A percentile compares a stretch with the other conserved stretches of the same genome.
phyloP scores from a whole-genome alignment of 2,329 filamentous ascomycete genomes.

The Hymenoscyphus repandus region DNA sequence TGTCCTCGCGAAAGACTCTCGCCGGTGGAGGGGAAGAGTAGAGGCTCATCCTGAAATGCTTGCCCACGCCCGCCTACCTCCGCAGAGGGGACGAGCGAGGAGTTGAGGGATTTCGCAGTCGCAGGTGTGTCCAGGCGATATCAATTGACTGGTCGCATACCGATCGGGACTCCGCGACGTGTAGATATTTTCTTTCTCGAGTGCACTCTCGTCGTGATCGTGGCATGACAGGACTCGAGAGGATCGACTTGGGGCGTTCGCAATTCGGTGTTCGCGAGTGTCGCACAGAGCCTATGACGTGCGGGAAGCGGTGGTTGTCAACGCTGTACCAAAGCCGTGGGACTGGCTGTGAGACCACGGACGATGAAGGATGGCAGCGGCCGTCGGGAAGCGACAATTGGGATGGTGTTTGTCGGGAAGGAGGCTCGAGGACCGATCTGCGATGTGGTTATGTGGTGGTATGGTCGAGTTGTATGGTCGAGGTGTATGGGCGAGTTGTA shows the following conservation, averaged over 20 bases:
- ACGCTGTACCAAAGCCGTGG: neutral
- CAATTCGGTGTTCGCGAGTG: conserved; percentile 12
- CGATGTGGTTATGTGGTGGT: too few relatives aligned
- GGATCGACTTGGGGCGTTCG: neutral
- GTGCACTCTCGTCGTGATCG: conserved; percentile 17
- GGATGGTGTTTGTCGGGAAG: neutral
- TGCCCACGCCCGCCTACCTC: conserved; percentile 30
- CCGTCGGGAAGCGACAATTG: neutral
- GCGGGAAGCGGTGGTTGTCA: neutral
- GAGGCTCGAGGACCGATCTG: too few relatives aligned
- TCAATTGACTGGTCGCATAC: conserved; percentile 18
- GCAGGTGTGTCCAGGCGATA: neutral
- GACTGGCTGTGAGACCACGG: neutral
- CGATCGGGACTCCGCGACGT: conserved; percentile 16
- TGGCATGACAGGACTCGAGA: conserved; percentile 24
- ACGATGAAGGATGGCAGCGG: neutral
- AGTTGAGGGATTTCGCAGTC: conserved; percentile 22
- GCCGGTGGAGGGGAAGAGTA: conserved; percentile 41
- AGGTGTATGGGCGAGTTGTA: too few relatives aligned
- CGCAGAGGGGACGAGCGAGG: conserved; percentile 32
- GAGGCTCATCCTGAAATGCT: conserved; percentile 42
- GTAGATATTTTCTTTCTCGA: conserved; percentile 4
- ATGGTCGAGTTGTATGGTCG: too few relatives aligned
- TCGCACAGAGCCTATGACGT: conserved; percentile 16
- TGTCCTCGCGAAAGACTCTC: conserved; percentile 47